Percentiles rank a stretch among this genome's conserved stretches.
These are phyloP conservation scores for Trametes versicolor DNA, from an alignment of 1,284 basidiomycete genomes.

Conservation along the genomic window DNA sequence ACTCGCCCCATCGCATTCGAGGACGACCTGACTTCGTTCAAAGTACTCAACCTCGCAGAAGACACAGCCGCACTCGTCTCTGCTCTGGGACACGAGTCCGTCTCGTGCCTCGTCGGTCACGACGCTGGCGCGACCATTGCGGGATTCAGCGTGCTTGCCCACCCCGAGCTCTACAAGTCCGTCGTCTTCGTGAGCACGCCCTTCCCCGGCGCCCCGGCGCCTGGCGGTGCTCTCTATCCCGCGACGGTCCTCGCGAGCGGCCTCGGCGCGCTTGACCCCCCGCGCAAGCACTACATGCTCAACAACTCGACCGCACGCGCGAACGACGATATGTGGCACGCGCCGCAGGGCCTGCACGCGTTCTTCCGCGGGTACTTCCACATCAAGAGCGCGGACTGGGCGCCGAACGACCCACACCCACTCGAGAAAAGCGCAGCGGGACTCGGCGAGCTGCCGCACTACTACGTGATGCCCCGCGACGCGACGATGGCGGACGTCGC, in stretches of 20 bases:
- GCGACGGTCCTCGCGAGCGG: conserved; percentile 31
- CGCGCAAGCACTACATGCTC: conserved; percentile 65
- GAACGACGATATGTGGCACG: conserved; percentile 53
- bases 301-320: conserved; percentile 61
- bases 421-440: conserved; percentile 47
- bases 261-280: conserved; percentile 56
- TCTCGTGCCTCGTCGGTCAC: conserved; percentile 63
- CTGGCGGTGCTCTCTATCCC: conserved; percentile 31
- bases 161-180: conserved; percentile 64
- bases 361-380: conserved; percentile 70
- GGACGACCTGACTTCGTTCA: conserved; percentile 60
- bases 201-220: conserved; percentile 55
- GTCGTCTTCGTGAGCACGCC: conserved; percentile 70
- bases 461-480: conserved; percentile 68
- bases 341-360: conserved; percentile 54
- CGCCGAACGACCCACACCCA: conserved; percentile 49
- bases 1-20: conserved; percentile 48
- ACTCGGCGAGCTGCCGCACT: conserved; percentile 60
- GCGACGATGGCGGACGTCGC: conserved; percentile 64
- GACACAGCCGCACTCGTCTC: conserved; percentile 62
- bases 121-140: conserved; percentile 67
- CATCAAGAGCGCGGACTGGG: conserved; percentile 67
- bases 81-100: conserved; percentile 58
- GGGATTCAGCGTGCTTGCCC: conserved; percentile 59
- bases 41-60: conserved; percentile 58